A percentile compares a stretch with the other conserved stretches of the same genome.
Evolutionary conservation across 176 grass and related monocot genomes (phyloP).

Genomic region (Chloris gayana): DNA sequence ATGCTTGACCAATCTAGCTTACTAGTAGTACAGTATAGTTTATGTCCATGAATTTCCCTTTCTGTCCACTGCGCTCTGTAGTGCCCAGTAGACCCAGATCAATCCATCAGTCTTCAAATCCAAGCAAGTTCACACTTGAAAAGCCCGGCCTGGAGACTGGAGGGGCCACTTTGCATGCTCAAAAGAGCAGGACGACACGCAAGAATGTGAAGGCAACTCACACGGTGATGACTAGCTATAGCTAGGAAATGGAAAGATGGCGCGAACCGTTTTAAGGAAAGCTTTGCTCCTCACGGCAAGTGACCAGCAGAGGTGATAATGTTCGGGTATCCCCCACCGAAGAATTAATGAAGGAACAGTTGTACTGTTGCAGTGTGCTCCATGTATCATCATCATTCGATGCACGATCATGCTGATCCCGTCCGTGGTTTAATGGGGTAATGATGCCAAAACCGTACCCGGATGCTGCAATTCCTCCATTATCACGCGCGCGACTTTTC

Average conservation of each 20-base stretch:
- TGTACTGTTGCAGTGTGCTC: not conserved
- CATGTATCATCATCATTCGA: not conserved
- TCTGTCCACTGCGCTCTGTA: not conserved
- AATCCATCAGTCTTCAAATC: constrained; percentile 7
- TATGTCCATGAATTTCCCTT: not conserved
- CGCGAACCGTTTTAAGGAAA: constrained; percentile 5
- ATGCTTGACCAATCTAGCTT: not conserved
- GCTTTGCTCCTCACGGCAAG: constrained; percentile 41
- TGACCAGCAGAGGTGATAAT: constrained; percentile 45
- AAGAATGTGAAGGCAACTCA: not conserved
- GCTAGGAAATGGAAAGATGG: constrained; percentile 33
- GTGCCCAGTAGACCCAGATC: not conserved
- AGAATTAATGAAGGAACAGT: not conserved
- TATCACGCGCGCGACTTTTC: too few relatives aligned
- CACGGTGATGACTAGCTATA: not conserved
- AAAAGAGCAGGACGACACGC: not conserved
- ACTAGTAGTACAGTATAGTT: too few relatives aligned
- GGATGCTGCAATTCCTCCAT: not conserved
- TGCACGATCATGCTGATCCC: not conserved
- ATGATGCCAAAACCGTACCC: constrained; percentile 8
- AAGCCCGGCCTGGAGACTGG: not conserved
- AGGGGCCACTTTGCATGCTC: not conserved
- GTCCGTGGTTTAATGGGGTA: not conserved
- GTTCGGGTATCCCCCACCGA: not conserved
- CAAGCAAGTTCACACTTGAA: constrained; percentile 31